A percentile compares a stretch with the other conserved stretches of the same genome.
phyloP scores from a whole-genome alignment of 371 early-diverging fungal species.

The Sporodiniella umbellata region DNA sequence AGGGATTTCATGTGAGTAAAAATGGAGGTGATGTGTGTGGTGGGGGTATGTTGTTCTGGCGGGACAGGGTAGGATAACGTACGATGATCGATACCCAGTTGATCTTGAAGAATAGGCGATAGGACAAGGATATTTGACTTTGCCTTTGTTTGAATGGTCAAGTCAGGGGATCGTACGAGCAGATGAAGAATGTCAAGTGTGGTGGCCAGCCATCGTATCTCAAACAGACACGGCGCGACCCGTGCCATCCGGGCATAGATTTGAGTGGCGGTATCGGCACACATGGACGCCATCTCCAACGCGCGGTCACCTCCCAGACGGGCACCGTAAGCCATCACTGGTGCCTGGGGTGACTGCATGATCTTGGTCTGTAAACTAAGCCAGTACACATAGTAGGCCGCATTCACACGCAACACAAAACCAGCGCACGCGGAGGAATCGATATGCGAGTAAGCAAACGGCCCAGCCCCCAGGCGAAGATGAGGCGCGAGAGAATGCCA shows the following conservation, averaged over 20 bases:
- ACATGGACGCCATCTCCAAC: slow-evolving; percentile 29
- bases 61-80: too few species aligned
- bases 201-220: slow-evolving; percentile 29
- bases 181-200: slow-evolving; percentile 18
- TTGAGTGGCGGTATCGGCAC: slow-evolving; percentile 27
- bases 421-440: slow-evolving; percentile 12
- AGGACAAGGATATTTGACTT: background rate
- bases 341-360: slow-evolving; percentile 24
- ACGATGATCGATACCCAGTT: background rate
- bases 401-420: slow-evolving; percentile 23
- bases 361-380: slow-evolving; percentile 21
- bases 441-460: slow-evolving; percentile 18
- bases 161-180: slow-evolving; percentile 9
- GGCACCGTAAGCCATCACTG: slow-evolving; percentile 16
- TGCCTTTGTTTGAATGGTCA: slow-evolving; percentile 20
- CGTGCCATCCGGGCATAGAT: slow-evolving; percentile 13
- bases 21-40: too few species aligned
- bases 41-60: too few species aligned
- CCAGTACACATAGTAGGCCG: slow-evolving; percentile 26
- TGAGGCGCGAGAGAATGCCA: slow-evolving; percentile 23
- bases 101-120: background rate
- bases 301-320: slow-evolving; percentile 31
- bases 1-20: too few species aligned
- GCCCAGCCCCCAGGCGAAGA: slow-evolving; percentile 13
- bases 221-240: slow-evolving; percentile 26